phyloP scores from a whole-genome alignment of 2,329 filamentous ascomycete genomes.

The Fusarium solani-melongenae region DNA sequence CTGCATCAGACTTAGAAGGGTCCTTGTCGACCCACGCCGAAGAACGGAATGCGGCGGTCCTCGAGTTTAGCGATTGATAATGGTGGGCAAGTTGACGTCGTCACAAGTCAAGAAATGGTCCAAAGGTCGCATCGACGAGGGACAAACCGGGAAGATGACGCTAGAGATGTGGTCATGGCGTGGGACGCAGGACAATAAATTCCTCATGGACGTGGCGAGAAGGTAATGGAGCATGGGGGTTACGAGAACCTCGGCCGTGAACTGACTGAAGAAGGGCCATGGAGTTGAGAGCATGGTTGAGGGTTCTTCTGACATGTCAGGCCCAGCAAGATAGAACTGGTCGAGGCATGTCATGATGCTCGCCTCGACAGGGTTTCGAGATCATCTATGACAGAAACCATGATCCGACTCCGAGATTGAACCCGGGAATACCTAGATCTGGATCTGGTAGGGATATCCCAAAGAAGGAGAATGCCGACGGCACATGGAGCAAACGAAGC shows the following conservation, averaged over 20 bases:
- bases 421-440: neutral
- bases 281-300: neutral
- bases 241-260: neutral
- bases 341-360: neutral
- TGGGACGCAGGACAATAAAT: constrained; percentile 22
- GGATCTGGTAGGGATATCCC: neutral
- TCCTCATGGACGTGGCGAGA: constrained; percentile 20
- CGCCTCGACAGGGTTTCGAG: neutral
- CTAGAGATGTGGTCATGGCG: constrained; percentile 16
- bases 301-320: neutral
- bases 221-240: neutral
- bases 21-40: constrained; percentile 38
- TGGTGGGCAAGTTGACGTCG: constrained; percentile 29
- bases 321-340: neutral
- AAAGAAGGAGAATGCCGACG: constrained; percentile 11
- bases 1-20: constrained; percentile 37
- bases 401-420: neutral
- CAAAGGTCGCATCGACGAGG: constrained; percentile 29
- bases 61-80: constrained; percentile 27
- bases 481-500: constrained; percentile 18
- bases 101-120: constrained; percentile 18
- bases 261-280: neutral
- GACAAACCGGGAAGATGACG: constrained; percentile 38
- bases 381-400: neutral
- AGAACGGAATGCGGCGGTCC: constrained; percentile 32